These are phyloP conservation scores for Silybum marianum DNA, from an alignment of 129 eudicot species.

Conservation along the genomic window DNA sequence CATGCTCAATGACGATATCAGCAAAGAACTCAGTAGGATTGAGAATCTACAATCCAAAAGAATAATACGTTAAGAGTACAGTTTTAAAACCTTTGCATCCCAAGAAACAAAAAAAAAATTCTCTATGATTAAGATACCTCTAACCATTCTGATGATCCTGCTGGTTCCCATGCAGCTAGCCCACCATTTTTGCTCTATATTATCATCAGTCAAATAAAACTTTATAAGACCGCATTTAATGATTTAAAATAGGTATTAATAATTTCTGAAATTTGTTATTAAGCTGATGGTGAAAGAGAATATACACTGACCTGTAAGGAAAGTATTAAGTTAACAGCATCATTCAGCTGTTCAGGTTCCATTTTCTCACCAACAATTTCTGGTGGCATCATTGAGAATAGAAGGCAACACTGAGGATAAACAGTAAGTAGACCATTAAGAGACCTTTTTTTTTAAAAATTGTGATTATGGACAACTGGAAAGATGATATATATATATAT, in stretches of 20 bases:
- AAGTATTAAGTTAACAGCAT: conserved; percentile 74
- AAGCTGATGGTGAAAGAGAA: not conserved
- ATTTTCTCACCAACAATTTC: conserved; percentile 76
- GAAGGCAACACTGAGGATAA: conserved; percentile 63
- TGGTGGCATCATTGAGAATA: conserved; percentile 74
- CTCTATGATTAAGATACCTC: conserved; percentile 55
- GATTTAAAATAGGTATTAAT: not conserved
- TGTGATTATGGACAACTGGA: conserved; percentile 3
- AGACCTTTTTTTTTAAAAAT: not conserved
- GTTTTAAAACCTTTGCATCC: not conserved
- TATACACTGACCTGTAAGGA: conserved; percentile 66
- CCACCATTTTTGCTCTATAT: conserved; percentile 94
- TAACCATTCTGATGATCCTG: conserved; percentile 71
- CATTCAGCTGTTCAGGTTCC: conserved; percentile 55
- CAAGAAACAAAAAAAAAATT: no score
- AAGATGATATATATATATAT: not conserved
- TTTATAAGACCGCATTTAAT: conserved; percentile 4
- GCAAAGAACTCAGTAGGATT: conserved; percentile 92
- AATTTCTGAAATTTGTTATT: not conserved
- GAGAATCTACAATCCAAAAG: conserved; percentile 54
- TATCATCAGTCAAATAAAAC: conserved; percentile 2
- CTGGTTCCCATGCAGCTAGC: conserved; percentile 92
- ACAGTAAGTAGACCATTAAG: not conserved
- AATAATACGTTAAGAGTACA: not conserved
- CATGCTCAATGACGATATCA: conserved; percentile 81